Evolutionary conservation across 1,139 yeast genomes (phyloP).

Genomic region (Blastobotrys elegans): DNA sequence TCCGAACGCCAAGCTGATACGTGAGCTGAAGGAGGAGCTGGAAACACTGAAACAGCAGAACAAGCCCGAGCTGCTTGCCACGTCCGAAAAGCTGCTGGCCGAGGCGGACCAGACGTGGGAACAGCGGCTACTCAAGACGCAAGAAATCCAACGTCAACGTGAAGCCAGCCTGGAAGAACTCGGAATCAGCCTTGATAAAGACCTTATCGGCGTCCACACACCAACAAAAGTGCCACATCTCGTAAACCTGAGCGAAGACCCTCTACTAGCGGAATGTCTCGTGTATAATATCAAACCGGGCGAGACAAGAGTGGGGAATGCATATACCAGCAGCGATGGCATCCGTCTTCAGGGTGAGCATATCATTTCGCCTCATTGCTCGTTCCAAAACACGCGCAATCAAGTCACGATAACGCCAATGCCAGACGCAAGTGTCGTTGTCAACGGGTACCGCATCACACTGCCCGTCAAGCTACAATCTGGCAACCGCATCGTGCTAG

Average conservation of each 20-base stretch:
- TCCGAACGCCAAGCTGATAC: constrained; percentile 28
- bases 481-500: constrained; percentile 27
- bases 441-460: constrained; percentile 24
- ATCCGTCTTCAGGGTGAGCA: constrained; percentile 25
- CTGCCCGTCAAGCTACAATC: constrained; percentile 20
- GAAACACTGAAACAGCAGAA: constrained; percentile 18
- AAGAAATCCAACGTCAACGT: constrained; percentile 25
- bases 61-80: constrained; percentile 22
- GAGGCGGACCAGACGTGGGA: constrained; percentile 31
- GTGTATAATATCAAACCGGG: constrained; percentile 30
- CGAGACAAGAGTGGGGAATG: constrained; percentile 25
- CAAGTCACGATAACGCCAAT: constrained; percentile 20
- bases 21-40: constrained; percentile 30
- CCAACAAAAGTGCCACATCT: constrained; percentile 30
- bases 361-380: constrained; percentile 26
- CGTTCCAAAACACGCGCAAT: constrained; percentile 20
- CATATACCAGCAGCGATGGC: constrained; percentile 18
- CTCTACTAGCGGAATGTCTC: constrained; percentile 28
- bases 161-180: constrained; percentile 28
- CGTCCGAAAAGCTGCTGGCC: constrained; percentile 26
- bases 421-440: constrained; percentile 21
- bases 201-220: constrained; percentile 26
- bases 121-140: constrained; percentile 24
- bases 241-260: constrained; percentile 31
- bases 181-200: constrained; percentile 27